These are phyloP conservation scores for Pisolithus marmoratus DNA, from an alignment of 768 basidiomycete genomes.

Conservation along the genomic window DNA sequence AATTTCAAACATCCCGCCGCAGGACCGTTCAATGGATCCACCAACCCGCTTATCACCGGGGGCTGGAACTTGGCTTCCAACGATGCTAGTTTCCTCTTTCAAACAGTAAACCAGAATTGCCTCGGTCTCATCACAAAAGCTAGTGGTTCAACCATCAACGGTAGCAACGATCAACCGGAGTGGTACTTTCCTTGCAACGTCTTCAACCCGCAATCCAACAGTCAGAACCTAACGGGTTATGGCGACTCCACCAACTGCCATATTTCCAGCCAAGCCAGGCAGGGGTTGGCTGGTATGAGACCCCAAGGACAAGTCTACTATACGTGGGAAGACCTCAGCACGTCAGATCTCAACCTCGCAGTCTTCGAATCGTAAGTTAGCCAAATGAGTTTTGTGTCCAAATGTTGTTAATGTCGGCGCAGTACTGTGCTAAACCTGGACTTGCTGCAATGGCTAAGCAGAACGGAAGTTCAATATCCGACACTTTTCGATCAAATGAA, in stretches of 20 bases:
- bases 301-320: slow-evolving; percentile 88
- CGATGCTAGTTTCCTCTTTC: slow-evolving; percentile 94
- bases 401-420: slow-evolving; percentile 6
- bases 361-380: slow-evolving; percentile 84
- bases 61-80: slow-evolving; percentile 76
- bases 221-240: slow-evolving; percentile 65
- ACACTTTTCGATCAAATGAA: slow-evolving; percentile 75
- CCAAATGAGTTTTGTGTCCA: slow-evolving; percentile 1
- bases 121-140: slow-evolving; percentile 69
- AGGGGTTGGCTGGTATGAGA: slow-evolving; percentile 40
- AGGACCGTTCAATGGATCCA: slow-evolving; percentile 63
- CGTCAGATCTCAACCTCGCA: slow-evolving; percentile 71
- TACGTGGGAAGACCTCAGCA: slow-evolving; percentile 81
- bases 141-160: slow-evolving; percentile 63
- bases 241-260: slow-evolving; percentile 69
- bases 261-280: slow-evolving; percentile 46
- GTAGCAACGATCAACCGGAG: slow-evolving; percentile 54
- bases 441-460: slow-evolving; percentile 81
- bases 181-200: slow-evolving; percentile 99
- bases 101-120: slow-evolving; percentile 85
- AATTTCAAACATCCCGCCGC: slow-evolving; percentile 79
- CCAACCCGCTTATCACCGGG: slow-evolving; percentile 79
- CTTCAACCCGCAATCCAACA: slow-evolving; percentile 65
- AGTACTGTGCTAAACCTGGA: slow-evolving; percentile 87
- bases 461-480: slow-evolving; percentile 78